Percentiles rank a stretch among this genome's conserved stretches.
Conservation (phyloP, 1,284 basidiomycete genomes). For the Mycena sp. region DNA sequence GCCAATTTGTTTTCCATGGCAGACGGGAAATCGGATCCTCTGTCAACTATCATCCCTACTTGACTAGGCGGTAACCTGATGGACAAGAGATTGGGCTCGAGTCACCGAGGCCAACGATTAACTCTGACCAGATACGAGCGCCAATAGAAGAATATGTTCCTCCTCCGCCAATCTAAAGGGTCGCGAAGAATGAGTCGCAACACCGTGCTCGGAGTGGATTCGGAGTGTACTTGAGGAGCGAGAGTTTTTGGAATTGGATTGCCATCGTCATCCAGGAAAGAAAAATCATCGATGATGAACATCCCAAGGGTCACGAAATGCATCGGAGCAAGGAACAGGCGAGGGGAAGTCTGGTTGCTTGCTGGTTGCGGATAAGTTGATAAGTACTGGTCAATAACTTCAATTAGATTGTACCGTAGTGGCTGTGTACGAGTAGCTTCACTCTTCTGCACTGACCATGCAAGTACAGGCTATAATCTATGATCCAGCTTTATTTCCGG, state of each 20-base stretch:
- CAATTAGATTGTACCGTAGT: too few relatives aligned
- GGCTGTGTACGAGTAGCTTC: too few relatives aligned
- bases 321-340: too few relatives aligned
- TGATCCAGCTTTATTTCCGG: slow-evolving; percentile 55
- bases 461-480: slow-evolving; percentile 67
- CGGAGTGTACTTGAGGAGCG: slow-evolving; percentile 58
- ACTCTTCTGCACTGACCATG: slow-evolving; percentile 53
- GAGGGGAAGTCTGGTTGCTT: too few relatives aligned
- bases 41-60: slow-evolving; percentile 87
- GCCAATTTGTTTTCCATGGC: slow-evolving; percentile 66
- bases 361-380: too few relatives aligned
- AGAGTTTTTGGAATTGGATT: slow-evolving; percentile 54
- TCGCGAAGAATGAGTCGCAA: slow-evolving; percentile 67
- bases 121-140: slow-evolving; percentile 74
- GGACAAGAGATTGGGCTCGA: slow-evolving; percentile 66
- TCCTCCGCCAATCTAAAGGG: slow-evolving; percentile 92
- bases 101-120: slow-evolving; percentile 36
- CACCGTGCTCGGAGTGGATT: slow-evolving; percentile 51
- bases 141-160: slow-evolving; percentile 85
- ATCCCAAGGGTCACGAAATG: slow-evolving; percentile 79
- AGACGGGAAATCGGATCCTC: slow-evolving; percentile 80
- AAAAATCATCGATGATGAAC: slow-evolving; percentile 90
- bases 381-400: too few relatives aligned
- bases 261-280: slow-evolving; percentile 66
- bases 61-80: slow-evolving; percentile 50